Percentiles rank a stretch among this genome's conserved stretches.
Conservation (phyloP, 2,329 filamentous ascomycete species). For the Hysterium pulicare region DNA sequence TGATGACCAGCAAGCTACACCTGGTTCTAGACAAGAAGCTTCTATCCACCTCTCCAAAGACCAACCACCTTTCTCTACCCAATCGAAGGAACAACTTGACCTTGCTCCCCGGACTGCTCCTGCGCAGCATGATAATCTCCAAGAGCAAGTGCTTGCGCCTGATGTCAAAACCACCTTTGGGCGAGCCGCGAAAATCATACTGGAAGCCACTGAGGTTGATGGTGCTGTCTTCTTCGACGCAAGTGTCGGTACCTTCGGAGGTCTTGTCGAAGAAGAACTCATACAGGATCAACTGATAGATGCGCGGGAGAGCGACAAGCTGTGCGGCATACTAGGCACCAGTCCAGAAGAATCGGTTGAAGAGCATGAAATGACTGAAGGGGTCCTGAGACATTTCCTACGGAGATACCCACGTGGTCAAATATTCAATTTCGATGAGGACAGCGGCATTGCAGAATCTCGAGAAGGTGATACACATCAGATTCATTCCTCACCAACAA, state of each 20-base stretch:
- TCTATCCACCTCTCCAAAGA: too few species aligned
- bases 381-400: constrained; percentile 30
- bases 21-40: too few species aligned
- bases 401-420: constrained; percentile 34
- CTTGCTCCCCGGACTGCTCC: constrained; percentile 21
- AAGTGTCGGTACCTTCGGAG: constrained; percentile 36
- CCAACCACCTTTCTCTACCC: too few species aligned
- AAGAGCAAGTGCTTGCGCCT: constrained; percentile 21
- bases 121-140: constrained; percentile 18
- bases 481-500: background rate
- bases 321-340: constrained; percentile 28
- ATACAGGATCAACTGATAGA: constrained; percentile 19
- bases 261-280: constrained; percentile 35
- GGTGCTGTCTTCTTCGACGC: constrained; percentile 39
- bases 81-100: too few species aligned
- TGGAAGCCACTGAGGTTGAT: constrained; percentile 35
- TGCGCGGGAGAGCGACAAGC: constrained; percentile 29
- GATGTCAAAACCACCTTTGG: constrained; percentile 33
- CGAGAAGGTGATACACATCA: background rate
- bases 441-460: constrained; percentile 14
- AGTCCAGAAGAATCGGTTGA: constrained; percentile 19
- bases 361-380: constrained; percentile 28
- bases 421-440: constrained; percentile 35
- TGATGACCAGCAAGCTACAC: constrained; percentile 16
- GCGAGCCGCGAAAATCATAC: constrained; percentile 38